Conservation (phyloP, 2,329 filamentous ascomycete genomes). For the Phaeosphaeria sp. region DNA sequence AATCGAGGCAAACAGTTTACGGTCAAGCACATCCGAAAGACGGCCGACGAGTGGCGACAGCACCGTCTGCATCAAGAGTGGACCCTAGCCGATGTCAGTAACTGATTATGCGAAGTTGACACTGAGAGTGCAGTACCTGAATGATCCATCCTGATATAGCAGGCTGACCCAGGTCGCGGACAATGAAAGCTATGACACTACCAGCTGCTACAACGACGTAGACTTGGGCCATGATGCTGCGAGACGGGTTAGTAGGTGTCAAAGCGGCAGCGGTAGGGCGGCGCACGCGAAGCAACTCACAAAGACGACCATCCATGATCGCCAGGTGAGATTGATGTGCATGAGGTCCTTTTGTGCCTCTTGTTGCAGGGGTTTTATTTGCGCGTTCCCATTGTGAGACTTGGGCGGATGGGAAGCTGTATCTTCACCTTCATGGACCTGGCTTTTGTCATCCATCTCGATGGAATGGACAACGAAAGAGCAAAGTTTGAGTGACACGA, state of each 20-base stretch:
- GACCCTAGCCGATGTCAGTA: slow-evolving; percentile 50
- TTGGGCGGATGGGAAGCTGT: neutral
- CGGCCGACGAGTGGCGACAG: slow-evolving; percentile 63
- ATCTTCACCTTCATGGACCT: neutral
- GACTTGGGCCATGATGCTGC: slow-evolving; percentile 58
- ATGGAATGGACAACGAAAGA: neutral
- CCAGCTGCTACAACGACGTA: slow-evolving; percentile 63
- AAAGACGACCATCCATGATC: slow-evolving; percentile 61
- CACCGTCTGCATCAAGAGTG: slow-evolving; percentile 63
- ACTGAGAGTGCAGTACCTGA: slow-evolving; percentile 43
- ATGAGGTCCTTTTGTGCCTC: neutral
- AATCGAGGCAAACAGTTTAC: slow-evolving; percentile 60
- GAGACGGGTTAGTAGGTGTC: neutral
- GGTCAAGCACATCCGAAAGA: slow-evolving; percentile 62
- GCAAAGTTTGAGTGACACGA: neutral
- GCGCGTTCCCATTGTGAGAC: neutral
- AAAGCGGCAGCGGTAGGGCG: slow-evolving; percentile 4
- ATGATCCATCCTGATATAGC: slow-evolving; percentile 64
- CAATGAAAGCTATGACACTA: slow-evolving; percentile 63
- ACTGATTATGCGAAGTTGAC: neutral
- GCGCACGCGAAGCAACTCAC: slow-evolving; percentile 56
- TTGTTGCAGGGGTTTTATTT: neutral
- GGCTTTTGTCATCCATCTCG: neutral
- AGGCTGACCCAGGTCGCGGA: slow-evolving; percentile 60
- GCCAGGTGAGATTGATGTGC: slow-evolving; percentile 45